Percentiles rank a stretch among this genome's conserved stretches.
phyloP scores from a whole-genome alignment of 2,329 filamentous ascomycete species.

The Aspergillus sp. region DNA sequence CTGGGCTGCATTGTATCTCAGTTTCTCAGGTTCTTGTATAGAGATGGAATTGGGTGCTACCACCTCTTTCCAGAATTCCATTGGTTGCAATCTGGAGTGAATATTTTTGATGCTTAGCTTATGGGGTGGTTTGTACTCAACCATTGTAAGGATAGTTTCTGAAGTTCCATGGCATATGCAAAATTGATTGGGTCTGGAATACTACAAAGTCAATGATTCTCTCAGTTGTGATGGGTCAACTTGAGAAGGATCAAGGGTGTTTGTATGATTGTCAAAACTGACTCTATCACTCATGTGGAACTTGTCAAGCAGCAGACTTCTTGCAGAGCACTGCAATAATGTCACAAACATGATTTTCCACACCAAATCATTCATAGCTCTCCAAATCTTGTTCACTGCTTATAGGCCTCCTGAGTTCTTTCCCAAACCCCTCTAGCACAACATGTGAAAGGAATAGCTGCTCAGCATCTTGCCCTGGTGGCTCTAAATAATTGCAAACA shows the following conservation, averaged over 20 bases:
- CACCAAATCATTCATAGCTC: neutral
- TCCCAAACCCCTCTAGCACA: neutral
- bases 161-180: too few species aligned
- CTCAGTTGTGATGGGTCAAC: too few species aligned
- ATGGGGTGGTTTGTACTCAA: too few species aligned
- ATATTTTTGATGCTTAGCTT: too few species aligned
- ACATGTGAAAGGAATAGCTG: neutral
- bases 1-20: too few species aligned
- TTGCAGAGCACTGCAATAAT: neutral
- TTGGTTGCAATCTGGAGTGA: too few species aligned
- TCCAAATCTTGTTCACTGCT: conserved; percentile 1
- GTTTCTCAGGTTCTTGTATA: too few species aligned
- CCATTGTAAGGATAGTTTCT: too few species aligned
- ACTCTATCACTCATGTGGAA: neutral
- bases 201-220: too few species aligned
- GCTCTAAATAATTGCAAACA: neutral
- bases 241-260: neutral
- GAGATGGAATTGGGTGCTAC: too few species aligned
- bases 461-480: neutral
- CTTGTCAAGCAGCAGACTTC: neutral
- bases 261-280: neutral
- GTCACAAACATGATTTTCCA: conserved; percentile 1
- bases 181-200: too few species aligned
- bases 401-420: neutral
- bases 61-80: too few species aligned